A percentile compares a stretch with the other conserved stretches of the same genome.
phyloP scores from a whole-genome alignment of 2,329 filamentous ascomycete genomes.

The Sodiomyces alkalinus region DNA sequence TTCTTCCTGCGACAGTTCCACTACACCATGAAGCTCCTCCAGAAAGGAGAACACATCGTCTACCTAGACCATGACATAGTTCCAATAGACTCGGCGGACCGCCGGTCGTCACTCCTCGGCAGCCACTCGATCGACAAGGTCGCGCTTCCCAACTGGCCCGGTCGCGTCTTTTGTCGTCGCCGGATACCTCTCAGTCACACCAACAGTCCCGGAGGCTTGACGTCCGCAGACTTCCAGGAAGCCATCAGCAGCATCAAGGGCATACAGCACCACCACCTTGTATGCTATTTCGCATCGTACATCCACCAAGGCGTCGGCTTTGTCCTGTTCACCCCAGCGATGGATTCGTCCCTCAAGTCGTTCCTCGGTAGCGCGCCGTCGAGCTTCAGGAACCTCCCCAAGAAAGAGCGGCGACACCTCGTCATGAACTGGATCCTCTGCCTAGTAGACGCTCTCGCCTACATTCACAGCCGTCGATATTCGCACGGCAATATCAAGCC shows the following conservation, averaged over 20 bases:
- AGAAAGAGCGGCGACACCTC: constrained; percentile 41
- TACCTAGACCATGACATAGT: constrained; percentile 55
- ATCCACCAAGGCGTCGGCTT: constrained; percentile 48
- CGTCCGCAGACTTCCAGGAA: constrained; percentile 39
- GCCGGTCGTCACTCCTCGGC: constrained; percentile 26
- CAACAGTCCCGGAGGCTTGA: constrained; percentile 24
- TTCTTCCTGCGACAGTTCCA: constrained; percentile 58
- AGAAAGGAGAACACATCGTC: constrained; percentile 42
- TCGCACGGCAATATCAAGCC: constrained; percentile 57
- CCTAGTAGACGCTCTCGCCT: constrained; percentile 51
- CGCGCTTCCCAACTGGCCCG: constrained; percentile 45
- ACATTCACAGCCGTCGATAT: constrained; percentile 47
- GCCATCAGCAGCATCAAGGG: constrained; percentile 43
- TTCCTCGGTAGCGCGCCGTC: constrained; percentile 50
- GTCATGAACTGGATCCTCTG: constrained; percentile 65
- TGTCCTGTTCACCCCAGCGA: constrained; percentile 49
- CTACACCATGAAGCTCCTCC: constrained; percentile 51
- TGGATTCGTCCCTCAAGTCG: constrained; percentile 50
- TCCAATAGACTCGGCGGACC: constrained; percentile 52
- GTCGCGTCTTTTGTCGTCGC: constrained; percentile 40
- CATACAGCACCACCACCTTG: constrained; percentile 52
- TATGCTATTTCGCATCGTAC: constrained; percentile 59
- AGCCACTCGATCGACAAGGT: constrained; percentile 37
- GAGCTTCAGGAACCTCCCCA: constrained; percentile 45
- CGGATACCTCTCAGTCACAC: constrained; percentile 34